A percentile compares a stretch with the other conserved stretches of the same genome.
Evolutionary conservation across 495 filamentous ascomycete genomes (phyloP).

Genomic region (Neurospora sublineolata): DNA sequence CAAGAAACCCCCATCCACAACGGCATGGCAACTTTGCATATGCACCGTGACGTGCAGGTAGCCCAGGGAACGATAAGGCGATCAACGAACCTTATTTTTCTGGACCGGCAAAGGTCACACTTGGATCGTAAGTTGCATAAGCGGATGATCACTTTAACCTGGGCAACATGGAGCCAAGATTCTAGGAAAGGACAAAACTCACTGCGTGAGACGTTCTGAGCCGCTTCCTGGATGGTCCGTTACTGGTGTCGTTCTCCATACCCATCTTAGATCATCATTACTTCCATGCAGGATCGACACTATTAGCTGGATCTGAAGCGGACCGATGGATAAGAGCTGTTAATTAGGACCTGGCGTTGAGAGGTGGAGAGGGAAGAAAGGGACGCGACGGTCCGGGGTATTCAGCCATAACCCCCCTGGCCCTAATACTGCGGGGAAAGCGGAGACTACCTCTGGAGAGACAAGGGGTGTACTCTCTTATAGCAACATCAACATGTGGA

Average conservation of each 20-base stretch:
- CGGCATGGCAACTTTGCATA: background rate
- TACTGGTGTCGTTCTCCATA: constrained; percentile 4
- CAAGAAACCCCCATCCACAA: background rate
- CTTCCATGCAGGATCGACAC: background rate
- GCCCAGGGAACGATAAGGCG: background rate
- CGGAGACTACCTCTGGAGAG: background rate
- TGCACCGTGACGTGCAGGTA: background rate
- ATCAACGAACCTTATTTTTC: constrained; percentile 14
- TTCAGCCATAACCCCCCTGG: background rate
- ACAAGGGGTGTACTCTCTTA: background rate
- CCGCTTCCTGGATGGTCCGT: constrained; percentile 14
- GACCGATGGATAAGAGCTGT: constrained; percentile 4
- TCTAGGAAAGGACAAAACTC: constrained; percentile 1
- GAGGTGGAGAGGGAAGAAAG: constrained; percentile 1
- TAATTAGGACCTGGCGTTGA: background rate
- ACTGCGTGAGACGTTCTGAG: constrained; percentile 18
- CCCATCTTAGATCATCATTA: background rate
- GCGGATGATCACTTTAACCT: background rate
- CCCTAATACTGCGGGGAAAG: constrained; percentile 6
- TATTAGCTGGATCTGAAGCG: constrained; percentile 10
- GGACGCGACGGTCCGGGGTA: constrained; percentile 1
- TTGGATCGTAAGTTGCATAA: background rate
- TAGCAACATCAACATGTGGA: background rate
- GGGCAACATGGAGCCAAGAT: background rate
- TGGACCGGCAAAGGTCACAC: constrained; percentile 17